A percentile compares a stretch with the other conserved stretches of the same genome.
Evolutionary conservation across 2,329 filamentous ascomycete species (phyloP).

Genomic region (Hypoxylon sp.): DNA sequence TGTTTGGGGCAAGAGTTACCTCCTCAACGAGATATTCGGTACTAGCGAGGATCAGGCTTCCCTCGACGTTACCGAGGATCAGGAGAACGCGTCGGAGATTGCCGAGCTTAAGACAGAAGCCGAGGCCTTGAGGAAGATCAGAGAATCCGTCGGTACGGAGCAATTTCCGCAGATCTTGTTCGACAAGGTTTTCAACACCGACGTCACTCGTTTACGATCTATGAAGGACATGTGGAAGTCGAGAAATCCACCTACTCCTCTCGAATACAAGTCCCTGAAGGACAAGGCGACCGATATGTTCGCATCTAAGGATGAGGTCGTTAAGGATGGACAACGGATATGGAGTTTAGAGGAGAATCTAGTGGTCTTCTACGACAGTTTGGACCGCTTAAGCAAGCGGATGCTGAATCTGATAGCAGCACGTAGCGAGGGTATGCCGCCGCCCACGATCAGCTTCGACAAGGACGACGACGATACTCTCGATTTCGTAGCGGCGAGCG

Average conservation of each 20-base stretch:
- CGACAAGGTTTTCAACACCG: slow-evolving; percentile 88
- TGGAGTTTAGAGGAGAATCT: slow-evolving; percentile 90
- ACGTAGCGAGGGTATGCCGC: slow-evolving; percentile 54
- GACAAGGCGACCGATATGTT: slow-evolving; percentile 58
- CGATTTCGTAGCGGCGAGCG: slow-evolving; percentile 90
- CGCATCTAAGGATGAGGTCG: slow-evolving; percentile 60
- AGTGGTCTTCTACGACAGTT: slow-evolving; percentile 83
- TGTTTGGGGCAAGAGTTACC: slow-evolving; percentile 97
- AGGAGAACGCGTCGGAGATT: slow-evolving; percentile 87
- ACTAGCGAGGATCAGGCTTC: slow-evolving; percentile 85
- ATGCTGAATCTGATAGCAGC: slow-evolving; percentile 68
- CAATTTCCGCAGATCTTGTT: slow-evolving; percentile 84
- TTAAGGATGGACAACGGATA: slow-evolving; percentile 73
- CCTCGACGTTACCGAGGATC: slow-evolving; percentile 80
- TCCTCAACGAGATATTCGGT: slow-evolving; percentile 94
- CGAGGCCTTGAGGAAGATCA: slow-evolving; percentile 81
- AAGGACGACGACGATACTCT: slow-evolving; percentile 96
- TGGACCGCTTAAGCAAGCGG: slow-evolving; percentile 78
- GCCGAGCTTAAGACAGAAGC: slow-evolving; percentile 86
- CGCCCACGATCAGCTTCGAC: slow-evolving; percentile 83
- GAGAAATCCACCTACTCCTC: slow-evolving; percentile 74
- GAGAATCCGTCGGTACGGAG: slow-evolving; percentile 78
- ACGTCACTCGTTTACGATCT: slow-evolving; percentile 80
- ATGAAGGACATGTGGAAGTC: slow-evolving; percentile 98
- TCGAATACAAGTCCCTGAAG: slow-evolving; percentile 72